Conservation (phyloP, 306 rosid genomes). For the Vigna mungo region DNA sequence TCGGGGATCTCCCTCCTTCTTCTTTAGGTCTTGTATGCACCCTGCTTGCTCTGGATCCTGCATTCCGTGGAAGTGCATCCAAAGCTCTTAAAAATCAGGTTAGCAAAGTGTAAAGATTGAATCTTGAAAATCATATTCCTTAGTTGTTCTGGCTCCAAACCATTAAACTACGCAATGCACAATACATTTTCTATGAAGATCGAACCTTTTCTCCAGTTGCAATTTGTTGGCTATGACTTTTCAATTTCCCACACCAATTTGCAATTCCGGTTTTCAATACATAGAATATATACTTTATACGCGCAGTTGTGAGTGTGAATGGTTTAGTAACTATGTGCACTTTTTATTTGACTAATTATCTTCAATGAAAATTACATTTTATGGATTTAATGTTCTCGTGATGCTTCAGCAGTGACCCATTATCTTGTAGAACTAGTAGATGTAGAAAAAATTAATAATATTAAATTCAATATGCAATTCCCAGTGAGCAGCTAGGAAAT, state of each 20-base stretch:
- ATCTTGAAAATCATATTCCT: background rate
- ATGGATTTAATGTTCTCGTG: constrained; percentile 5
- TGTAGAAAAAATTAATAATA: constrained; percentile 1
- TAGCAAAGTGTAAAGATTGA: constrained; percentile 31
- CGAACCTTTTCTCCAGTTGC: background rate
- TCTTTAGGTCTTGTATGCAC: constrained; percentile 74
- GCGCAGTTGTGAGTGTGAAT: background rate
- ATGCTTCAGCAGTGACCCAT: background rate
- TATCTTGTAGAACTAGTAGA: constrained; percentile 14
- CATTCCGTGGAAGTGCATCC: constrained; percentile 75
- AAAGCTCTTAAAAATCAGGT: constrained; percentile 75
- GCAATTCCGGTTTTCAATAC: background rate
- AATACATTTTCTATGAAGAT: constrained; percentile 1
- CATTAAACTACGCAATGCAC: constrained; percentile 10
- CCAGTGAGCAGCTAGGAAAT: constrained; percentile 5
- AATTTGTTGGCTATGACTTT: constrained; percentile 6
- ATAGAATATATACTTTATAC: background rate
- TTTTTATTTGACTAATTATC: constrained; percentile 1
- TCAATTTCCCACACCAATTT: background rate
- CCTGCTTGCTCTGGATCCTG: constrained; percentile 84
- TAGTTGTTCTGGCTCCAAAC: background rate
- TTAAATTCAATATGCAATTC: constrained; percentile 27
- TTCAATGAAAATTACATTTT: background rate
- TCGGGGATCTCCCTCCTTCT: constrained; percentile 71
- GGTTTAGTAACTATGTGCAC: background rate